phyloP scores from a whole-genome alignment of 2,329 filamentous ascomycete species.

The Aureobasidium sp. region DNA sequence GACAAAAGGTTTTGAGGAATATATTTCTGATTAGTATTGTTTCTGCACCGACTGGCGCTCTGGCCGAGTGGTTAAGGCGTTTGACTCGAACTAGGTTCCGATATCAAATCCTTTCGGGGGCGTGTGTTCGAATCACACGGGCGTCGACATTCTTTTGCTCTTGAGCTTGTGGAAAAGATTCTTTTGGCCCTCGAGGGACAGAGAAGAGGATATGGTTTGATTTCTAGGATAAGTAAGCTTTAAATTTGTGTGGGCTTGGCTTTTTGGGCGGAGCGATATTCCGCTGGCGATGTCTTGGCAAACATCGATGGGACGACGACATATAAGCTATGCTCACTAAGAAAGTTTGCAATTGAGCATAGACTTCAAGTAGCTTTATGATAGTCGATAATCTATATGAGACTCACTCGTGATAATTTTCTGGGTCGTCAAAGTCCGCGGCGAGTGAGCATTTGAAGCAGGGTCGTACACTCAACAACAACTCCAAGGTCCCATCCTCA shows the following conservation, averaged over 20 bases:
- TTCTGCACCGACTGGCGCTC: background rate
- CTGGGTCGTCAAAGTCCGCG: too few relatives aligned
- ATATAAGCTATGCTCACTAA: too few relatives aligned
- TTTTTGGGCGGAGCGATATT: background rate
- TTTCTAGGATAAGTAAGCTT: background rate
- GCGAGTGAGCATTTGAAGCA: background rate
- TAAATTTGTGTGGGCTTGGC: background rate
- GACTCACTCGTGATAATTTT: too few relatives aligned
- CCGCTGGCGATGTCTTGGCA: background rate
- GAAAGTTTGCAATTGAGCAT: too few relatives aligned
- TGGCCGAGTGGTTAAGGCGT: conserved; percentile 14
- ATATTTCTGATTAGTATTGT: too few relatives aligned
- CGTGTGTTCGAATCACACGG: conserved; percentile 6
- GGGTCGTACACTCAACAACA: background rate
- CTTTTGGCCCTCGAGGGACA: background rate
- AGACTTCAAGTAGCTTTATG: too few relatives aligned
- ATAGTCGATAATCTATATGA: too few relatives aligned
- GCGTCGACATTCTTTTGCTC: background rate
- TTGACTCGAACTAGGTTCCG: conserved; percentile 6
- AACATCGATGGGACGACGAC: too few relatives aligned
- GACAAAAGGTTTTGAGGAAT: too few relatives aligned
- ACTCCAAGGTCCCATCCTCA: too few relatives aligned
- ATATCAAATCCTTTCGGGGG: conserved; percentile 12
- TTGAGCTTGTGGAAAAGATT: background rate
- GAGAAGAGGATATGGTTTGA: background rate